Percentiles rank a stretch among this genome's conserved stretches.
Evolutionary conservation across 2,329 filamentous ascomycete species (phyloP).

Genomic region (Venturia asperata): DNA sequence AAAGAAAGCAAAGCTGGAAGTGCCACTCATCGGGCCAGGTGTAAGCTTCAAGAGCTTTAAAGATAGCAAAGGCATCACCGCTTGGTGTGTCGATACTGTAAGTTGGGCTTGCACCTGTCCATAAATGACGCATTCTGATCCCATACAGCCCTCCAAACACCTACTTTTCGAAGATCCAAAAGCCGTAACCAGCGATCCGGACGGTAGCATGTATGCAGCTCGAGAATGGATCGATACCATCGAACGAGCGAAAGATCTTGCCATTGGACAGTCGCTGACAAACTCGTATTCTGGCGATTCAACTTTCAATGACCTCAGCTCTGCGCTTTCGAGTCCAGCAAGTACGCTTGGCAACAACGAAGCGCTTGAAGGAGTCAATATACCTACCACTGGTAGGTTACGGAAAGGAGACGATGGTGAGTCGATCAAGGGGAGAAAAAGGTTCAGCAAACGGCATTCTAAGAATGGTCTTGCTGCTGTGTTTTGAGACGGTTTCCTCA

Average conservation of each 20-base stretch:
- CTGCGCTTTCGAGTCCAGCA: constrained; percentile 64
- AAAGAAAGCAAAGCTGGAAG: constrained; percentile 88
- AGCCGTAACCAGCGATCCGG: constrained; percentile 55
- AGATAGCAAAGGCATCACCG: constrained; percentile 78
- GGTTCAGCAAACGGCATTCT: constrained; percentile 87
- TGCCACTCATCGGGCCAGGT: constrained; percentile 71
- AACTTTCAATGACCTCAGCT: constrained; percentile 38
- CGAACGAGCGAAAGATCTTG: constrained; percentile 79
- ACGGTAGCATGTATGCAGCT: constrained; percentile 59
- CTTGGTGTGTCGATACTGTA: constrained; percentile 92
- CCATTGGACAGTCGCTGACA: constrained; percentile 62
- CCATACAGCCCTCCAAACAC: constrained; percentile 54
- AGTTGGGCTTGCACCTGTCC: constrained; percentile 36
- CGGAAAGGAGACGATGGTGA: constrained; percentile 37
- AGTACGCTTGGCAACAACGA: constrained; percentile 59
- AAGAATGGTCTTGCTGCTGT: constrained; percentile 51
- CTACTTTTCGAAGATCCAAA: constrained; percentile 94
- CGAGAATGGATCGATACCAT: constrained; percentile 91
- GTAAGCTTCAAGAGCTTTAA: constrained; percentile 72
- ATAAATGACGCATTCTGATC: constrained; percentile 4
- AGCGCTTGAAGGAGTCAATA: constrained; percentile 39
- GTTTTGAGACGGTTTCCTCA: background rate
- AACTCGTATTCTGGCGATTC: constrained; percentile 56
- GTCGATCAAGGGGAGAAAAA: constrained; percentile 52
- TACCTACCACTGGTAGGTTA: constrained; percentile 42